Conservation (phyloP, 2,329 filamentous ascomycete species). For the Trichoderma simmonsii region DNA sequence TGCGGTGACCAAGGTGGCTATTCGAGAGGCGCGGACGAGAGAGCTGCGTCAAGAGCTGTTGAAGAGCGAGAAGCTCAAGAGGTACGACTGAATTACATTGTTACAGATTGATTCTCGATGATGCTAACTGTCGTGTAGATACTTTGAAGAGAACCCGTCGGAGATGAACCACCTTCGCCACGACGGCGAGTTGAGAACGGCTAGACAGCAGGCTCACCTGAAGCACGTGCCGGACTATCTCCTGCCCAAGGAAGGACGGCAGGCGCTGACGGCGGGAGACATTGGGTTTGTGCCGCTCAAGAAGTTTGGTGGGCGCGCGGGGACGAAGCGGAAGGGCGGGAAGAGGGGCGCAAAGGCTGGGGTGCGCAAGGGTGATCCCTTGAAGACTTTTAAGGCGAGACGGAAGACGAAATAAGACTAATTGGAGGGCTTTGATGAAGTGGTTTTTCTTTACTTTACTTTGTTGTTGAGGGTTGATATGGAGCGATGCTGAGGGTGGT, state of each 20-base stretch:
- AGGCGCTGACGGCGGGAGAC: conserved; percentile 62
- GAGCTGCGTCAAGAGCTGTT: conserved; percentile 87
- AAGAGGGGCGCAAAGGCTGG: conserved; percentile 44
- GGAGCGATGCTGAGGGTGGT: background rate
- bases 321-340: conserved; percentile 41
- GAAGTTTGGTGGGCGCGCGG: conserved; percentile 50
- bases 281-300: conserved; percentile 73
- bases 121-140: conserved; percentile 36
- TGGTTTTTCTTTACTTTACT: background rate
- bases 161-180: conserved; percentile 86
- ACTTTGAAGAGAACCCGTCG: conserved; percentile 95
- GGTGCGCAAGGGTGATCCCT: conserved; percentile 72
- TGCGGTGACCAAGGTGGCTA: conserved; percentile 82
- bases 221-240: conserved; percentile 95
- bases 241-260: conserved; percentile 72
- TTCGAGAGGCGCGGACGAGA: conserved; percentile 83
- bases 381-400: conserved; percentile 80
- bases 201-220: conserved; percentile 81
- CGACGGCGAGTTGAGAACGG: conserved; percentile 81
- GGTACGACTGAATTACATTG: conserved; percentile 34
- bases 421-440: background rate
- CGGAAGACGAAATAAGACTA: conserved; percentile 42
- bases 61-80: conserved; percentile 89
- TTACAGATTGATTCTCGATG: background rate
- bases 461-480: background rate